phyloP scores from a whole-genome alignment of 1,284 basidiomycete species.

The Marasmius tenuissimus region DNA sequence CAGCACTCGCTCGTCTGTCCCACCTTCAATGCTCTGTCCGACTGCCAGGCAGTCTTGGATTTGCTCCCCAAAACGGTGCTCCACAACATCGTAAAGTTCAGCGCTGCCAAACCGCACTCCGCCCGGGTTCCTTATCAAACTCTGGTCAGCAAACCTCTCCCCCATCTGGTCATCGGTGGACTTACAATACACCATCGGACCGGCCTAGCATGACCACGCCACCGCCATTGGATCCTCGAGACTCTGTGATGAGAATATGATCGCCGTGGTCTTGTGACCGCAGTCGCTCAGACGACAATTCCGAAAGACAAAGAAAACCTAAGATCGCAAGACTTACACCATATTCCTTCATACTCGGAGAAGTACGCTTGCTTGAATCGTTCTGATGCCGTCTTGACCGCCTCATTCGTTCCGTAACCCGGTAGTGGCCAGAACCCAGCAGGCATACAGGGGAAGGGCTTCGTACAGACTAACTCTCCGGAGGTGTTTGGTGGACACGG shows the following conservation, averaged over 20 bases:
- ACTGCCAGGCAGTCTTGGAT: constrained; percentile 77
- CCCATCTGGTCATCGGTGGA: constrained; percentile 21
- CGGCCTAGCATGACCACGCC: constrained; percentile 84
- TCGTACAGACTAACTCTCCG: constrained; percentile 73
- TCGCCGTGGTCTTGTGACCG: constrained; percentile 66
- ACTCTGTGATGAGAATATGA: constrained; percentile 69
- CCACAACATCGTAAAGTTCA: constrained; percentile 85
- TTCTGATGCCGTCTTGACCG: constrained; percentile 56
- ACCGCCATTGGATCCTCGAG: constrained; percentile 67
- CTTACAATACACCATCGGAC: constrained; percentile 79
- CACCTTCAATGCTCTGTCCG: constrained; percentile 69
- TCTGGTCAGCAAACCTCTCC: constrained; percentile 17
- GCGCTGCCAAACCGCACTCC: constrained; percentile 85
- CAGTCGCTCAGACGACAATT: constrained; percentile 4
- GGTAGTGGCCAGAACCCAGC: constrained; percentile 82
- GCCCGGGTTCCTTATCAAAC: constrained; percentile 65
- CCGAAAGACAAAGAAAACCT: not conserved
- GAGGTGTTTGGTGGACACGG: constrained; percentile 46
- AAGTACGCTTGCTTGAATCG: constrained; percentile 81
- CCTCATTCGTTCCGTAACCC: constrained; percentile 59
- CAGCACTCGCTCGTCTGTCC: constrained; percentile 81
- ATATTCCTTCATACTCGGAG: constrained; percentile 66
- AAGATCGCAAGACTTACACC: constrained; percentile 57
- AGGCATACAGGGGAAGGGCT: constrained; percentile 86
- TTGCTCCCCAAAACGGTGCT: constrained; percentile 42